A percentile compares a stretch with the other conserved stretches of the same genome.
Evolutionary conservation across 495 filamentous ascomycete genomes (phyloP).

Genomic region (Daldinia caldariorum): DNA sequence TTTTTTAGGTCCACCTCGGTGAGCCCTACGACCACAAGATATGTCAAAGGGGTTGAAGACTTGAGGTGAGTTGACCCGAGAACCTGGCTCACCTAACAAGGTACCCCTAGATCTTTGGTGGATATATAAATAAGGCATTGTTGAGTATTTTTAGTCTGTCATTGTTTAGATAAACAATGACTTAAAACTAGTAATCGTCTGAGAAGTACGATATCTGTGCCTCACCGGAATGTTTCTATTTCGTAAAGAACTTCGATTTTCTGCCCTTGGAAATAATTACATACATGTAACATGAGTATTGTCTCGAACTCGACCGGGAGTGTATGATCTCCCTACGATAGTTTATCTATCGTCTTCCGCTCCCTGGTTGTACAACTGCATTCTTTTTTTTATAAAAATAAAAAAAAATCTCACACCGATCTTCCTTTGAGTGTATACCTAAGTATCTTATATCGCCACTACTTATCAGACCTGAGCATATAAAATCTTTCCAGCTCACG

Average conservation of each 20-base stretch:
- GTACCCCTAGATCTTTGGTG: not conserved
- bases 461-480: slow-evolving; percentile 10
- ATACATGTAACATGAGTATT: not conserved
- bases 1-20: slow-evolving; percentile 16
- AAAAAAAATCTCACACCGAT: slow-evolving; percentile 5
- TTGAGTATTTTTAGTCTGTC: not conserved
- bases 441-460: not conserved
- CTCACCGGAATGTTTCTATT: not conserved
- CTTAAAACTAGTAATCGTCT: not conserved
- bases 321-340: not conserved
- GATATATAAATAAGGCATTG: not conserved
- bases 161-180: not conserved
- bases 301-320: not conserved
- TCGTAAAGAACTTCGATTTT: not conserved
- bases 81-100: slow-evolving; percentile 28
- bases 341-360: slow-evolving; percentile 1
- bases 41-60: slow-evolving; percentile 11
- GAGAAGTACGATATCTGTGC: not conserved
- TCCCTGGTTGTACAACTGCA: not conserved
- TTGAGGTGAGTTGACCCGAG: slow-evolving; percentile 24
- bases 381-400: no score
- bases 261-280: not conserved
- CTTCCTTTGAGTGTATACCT: not conserved
- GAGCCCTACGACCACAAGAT: slow-evolving; percentile 20
- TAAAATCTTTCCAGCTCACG: not conserved